Base-by-base conservation (phyloP, 768 basidiomycete genomes). In the Termitomyces sp. region DNA sequence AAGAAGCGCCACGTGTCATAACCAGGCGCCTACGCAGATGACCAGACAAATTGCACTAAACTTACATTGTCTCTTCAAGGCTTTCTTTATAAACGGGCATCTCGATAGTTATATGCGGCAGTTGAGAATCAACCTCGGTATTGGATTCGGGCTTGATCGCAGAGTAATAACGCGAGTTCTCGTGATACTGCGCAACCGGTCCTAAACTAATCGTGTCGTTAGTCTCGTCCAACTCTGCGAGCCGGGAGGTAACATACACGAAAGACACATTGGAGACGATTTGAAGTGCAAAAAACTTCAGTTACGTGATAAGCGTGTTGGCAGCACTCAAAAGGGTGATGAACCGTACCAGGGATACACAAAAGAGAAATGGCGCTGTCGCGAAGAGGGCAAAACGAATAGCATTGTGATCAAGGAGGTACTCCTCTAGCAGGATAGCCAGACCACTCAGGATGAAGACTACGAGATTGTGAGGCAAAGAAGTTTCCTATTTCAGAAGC, bases 21-120 rank as follows among this genome's bases (percentile, higher is more conserved):
- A 44, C 14, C 53, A 43, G 20, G 41, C 29, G 32, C 34, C 24
- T 20, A 20, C 39, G 8, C 5, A 39, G 18, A 39, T 2, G 6
- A 37, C 37, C 8, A 39, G 8, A 39, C n/a, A 41, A 29, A 58
- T 52, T 24, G 26, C 41, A 37, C 3, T 24, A n/a, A 46, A 75
- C 87, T 70, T 69, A 91, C 90, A 92, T 92, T 0, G 88, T 90
- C 65, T 88, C 82, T 52, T 90, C 86, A 52, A 92, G 69, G 63
- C 84, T 88, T 67, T 92, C 90, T 66, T 92, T 94, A 72, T 94
- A 95, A 4, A 94, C 92, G 0, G 92, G 92, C 73, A 94, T 78
- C 70, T 94, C 85, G 49, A 94, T 76, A 0, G 88, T 88, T 16
- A 92, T 77, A 65, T 91, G 90, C 2, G 89, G 90, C 3, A 92